Percentiles rank a stretch among this genome's conserved stretches.
Conservation (phyloP, 768 basidiomycete genomes). For the Boletus patriciae region DNA sequence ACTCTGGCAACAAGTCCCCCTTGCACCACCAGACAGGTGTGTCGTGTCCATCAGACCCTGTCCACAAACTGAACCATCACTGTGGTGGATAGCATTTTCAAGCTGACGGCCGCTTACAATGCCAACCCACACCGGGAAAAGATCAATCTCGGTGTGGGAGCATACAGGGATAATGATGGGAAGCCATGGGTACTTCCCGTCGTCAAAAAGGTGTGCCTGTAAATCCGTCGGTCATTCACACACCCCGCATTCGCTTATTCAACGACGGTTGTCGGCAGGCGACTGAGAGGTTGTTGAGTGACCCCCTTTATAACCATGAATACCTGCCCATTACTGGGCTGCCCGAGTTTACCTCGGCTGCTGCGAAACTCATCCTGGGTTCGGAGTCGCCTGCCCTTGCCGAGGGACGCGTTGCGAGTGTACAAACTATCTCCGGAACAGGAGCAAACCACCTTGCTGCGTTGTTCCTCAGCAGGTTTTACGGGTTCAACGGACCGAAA, state of each 20-base stretch:
- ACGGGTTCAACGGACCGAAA: conserved; percentile 64
- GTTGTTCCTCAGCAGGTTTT: conserved; percentile 80
- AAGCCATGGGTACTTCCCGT: conserved; percentile 94
- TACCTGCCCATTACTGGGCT: conserved; percentile 91
- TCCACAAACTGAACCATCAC: conserved; percentile 4
- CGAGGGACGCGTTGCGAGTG: conserved; percentile 71
- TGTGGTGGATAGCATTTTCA: conserved; percentile 67
- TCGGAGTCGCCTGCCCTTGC: conserved; percentile 65
- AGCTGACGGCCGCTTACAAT: conserved; percentile 88
- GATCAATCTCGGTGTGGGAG: conserved; percentile 91
- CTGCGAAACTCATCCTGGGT: conserved; percentile 82
- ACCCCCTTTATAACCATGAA: conserved; percentile 82
- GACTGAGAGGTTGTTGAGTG: conserved; percentile 63
- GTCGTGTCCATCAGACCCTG: conserved; percentile 8
- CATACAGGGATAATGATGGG: conserved; percentile 83
- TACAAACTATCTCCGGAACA: conserved; percentile 94
- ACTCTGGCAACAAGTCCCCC: conserved; percentile 71
- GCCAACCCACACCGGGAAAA: conserved; percentile 72
- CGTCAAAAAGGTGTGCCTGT: conserved; percentile 69
- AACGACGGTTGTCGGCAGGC: conserved; percentile 49
- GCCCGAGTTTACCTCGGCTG: conserved; percentile 75
- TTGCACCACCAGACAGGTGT: conserved; percentile 85
- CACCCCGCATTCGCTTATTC: conserved; percentile 1
- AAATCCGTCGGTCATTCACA: not conserved
- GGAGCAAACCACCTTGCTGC: conserved; percentile 94